Conservation (phyloP, 2,329 filamentous ascomycete species). For the Hymenoscyphus infarciens region DNA sequence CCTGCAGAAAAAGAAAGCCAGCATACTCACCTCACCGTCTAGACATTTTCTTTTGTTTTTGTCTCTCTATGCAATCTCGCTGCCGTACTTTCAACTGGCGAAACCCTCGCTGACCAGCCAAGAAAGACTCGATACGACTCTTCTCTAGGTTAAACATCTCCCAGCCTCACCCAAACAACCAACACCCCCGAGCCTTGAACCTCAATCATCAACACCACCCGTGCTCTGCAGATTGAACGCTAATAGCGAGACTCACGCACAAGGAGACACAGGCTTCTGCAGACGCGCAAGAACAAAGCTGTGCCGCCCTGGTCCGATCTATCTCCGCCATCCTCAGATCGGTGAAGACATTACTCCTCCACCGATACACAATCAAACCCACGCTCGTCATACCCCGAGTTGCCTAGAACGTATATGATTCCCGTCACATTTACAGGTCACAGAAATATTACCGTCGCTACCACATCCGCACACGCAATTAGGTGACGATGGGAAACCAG, state of each 20-base stretch:
- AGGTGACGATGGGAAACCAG: conserved; percentile 66
- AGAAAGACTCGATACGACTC: conserved; percentile 1
- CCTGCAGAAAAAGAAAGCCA: not conserved
- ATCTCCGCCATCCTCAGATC: not conserved
- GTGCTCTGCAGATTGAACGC: not conserved
- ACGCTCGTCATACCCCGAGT: not conserved
- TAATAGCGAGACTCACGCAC: not conserved
- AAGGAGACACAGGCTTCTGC: not conserved
- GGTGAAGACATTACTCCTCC: not conserved
- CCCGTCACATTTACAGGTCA: not conserved
- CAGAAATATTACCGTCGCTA: conserved; percentile 2
- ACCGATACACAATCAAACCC: not conserved
- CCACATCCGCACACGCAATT: conserved; percentile 2
- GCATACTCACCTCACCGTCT: not conserved
- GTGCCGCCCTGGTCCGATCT: not conserved
- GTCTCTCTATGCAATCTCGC: not conserved
- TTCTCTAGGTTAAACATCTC: not conserved
- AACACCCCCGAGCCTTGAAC: not conserved
- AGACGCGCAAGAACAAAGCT: not conserved
- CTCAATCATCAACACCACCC: not conserved
- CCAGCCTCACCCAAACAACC: not conserved
- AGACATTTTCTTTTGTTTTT: not conserved
- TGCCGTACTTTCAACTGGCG: not conserved
- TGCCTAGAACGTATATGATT: not conserved
- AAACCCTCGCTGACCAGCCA: conserved; percentile 2